Evolutionary conservation across 2,329 filamentous ascomycete genomes (phyloP).

Genomic region (Trichoderma sp.): DNA sequence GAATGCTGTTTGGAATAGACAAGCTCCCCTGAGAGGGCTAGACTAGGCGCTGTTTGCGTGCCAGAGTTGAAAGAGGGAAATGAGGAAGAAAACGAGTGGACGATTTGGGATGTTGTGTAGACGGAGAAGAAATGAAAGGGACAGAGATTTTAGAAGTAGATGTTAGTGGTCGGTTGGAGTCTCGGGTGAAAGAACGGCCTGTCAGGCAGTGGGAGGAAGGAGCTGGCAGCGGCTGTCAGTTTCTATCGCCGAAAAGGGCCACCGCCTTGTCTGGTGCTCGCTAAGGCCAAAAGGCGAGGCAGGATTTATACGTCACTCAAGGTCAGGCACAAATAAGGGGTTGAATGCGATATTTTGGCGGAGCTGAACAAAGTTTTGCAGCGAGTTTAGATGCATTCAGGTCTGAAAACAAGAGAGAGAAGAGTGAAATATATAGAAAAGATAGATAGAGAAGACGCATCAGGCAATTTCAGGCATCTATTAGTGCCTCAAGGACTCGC

Average conservation of each 20-base stretch:
- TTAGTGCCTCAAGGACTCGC: neutral
- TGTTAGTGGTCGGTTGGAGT: neutral
- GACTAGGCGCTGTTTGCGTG: neutral
- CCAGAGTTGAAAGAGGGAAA: conserved; percentile 29
- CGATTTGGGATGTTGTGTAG: conserved; percentile 9
- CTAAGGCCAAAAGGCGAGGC: conserved; percentile 29
- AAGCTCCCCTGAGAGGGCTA: conserved; percentile 31
- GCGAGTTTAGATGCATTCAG: neutral
- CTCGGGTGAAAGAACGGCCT: conserved; percentile 21
- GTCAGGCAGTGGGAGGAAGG: conserved; percentile 24
- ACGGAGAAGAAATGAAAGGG: conserved; percentile 6
- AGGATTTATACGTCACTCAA: conserved; percentile 23
- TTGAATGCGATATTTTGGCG: neutral
- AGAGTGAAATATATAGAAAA: neutral
- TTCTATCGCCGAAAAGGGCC: conserved; percentile 27
- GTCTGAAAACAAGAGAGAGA: neutral
- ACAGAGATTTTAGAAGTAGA: conserved; percentile 23
- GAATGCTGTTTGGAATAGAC: conserved; percentile 25
- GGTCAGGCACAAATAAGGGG: neutral
- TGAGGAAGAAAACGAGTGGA: conserved; percentile 24
- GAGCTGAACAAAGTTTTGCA: neutral
- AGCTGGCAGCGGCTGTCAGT: conserved; percentile 32
- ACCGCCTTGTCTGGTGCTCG: conserved; percentile 17
- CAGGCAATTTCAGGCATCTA: neutral
- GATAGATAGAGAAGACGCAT: neutral